phyloP scores from a whole-genome alignment of 805 yeast species.

The Saturnispora dispora region DNA sequence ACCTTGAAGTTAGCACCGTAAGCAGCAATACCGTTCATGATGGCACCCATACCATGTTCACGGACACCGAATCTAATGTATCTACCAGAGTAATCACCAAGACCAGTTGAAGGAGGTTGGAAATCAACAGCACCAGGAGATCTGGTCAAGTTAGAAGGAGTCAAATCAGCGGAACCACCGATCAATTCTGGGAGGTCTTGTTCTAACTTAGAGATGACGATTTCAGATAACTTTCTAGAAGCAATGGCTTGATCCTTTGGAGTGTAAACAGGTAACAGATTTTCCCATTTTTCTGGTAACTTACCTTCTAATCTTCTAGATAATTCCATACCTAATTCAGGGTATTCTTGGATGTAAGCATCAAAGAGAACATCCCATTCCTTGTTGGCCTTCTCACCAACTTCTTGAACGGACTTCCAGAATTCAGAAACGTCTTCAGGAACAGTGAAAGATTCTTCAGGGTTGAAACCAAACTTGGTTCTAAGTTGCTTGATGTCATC shows the following conservation, averaged over 20 bases:
- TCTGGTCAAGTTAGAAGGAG: conserved; percentile 94
- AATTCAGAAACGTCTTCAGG: conserved; percentile 75
- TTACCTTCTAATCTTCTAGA: conserved; percentile 67
- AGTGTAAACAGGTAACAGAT: conserved; percentile 68
- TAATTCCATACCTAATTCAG: conserved; percentile 70
- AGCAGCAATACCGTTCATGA: conserved; percentile 94
- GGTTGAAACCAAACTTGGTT: conserved; percentile 78
- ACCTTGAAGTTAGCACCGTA: conserved; percentile 78
- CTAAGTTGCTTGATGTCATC: conserved; percentile 88
- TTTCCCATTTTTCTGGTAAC: conserved; percentile 78
- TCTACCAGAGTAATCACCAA: conserved; percentile 86
- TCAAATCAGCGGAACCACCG: conserved; percentile 98
- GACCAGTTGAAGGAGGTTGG: conserved; percentile 75
- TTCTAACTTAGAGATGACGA: conserved; percentile 54
- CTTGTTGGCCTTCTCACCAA: conserved; percentile 59
- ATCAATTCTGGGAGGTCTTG: conserved; percentile 73
- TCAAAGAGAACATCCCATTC: conserved; percentile 66
- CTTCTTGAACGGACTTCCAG: conserved; percentile 47
- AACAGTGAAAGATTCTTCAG: conserved; percentile 67
- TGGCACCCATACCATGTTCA: conserved; percentile 99
- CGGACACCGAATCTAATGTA: conserved; percentile 97
- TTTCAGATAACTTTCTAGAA: conserved; percentile 88
- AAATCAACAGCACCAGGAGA: conserved; percentile 77
- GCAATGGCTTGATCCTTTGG: conserved; percentile 78
- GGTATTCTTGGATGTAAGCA: conserved; percentile 58